phyloP scores from a whole-genome alignment of 148 eudicot genomes.

The Arctostaphylos glauca region DNA sequence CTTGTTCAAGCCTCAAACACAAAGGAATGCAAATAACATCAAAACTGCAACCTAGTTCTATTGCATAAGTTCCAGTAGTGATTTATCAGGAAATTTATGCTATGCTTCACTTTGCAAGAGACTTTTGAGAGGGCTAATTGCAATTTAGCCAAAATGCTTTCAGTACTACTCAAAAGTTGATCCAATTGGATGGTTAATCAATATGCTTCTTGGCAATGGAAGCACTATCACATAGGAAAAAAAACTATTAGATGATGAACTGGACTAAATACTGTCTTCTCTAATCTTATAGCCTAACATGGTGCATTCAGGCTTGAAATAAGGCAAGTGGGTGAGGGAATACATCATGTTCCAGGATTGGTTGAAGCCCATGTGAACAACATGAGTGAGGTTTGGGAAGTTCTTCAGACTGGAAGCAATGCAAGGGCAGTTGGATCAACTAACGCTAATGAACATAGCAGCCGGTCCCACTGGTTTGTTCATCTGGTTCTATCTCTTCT shows the following conservation, averaged over 20 bases:
- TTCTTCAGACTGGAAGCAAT: slow-evolving; percentile 74
- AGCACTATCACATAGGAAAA: background rate
- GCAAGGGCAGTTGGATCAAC: slow-evolving; percentile 93
- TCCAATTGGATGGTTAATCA: background rate
- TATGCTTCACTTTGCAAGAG: background rate
- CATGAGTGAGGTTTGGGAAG: slow-evolving; percentile 86
- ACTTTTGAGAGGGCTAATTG: background rate
- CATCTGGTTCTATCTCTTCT: background rate
- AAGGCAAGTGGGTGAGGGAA: slow-evolving; percentile 78
- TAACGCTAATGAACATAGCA: slow-evolving; percentile 88
- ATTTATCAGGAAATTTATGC: background rate
- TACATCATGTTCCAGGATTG: slow-evolving; percentile 86
- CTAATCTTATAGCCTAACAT: background rate
- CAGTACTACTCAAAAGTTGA: background rate
- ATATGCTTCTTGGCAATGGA: background rate
- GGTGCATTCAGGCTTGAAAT: slow-evolving; percentile 67
- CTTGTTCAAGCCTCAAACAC: background rate
- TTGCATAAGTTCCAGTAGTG: background rate
- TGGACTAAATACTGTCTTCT: background rate
- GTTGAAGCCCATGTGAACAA: slow-evolving; percentile 85
- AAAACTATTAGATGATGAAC: background rate
- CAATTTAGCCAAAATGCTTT: background rate
- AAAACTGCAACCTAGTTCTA: background rate
- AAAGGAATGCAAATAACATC: background rate
- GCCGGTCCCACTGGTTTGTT: slow-evolving; percentile 93